phyloP scores from a whole-genome alignment of 2,329 filamentous ascomycete species.

The Aspergillus niger region DNA sequence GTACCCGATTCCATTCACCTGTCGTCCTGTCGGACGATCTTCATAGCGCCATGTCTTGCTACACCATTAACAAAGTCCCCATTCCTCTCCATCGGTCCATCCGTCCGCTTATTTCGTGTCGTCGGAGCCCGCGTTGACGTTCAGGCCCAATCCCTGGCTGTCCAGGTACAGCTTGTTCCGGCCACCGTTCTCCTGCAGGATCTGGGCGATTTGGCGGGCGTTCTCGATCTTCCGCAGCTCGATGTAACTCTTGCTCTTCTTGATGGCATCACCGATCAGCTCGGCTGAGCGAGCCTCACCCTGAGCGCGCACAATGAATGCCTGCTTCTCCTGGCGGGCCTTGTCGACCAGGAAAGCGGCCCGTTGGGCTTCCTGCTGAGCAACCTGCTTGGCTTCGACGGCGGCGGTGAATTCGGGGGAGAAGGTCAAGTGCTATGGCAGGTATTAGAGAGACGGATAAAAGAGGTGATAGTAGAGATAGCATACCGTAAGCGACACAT shows the following conservation, averaged over 20 bases:
- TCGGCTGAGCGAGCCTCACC: slow-evolving; percentile 98
- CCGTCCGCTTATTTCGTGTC: slow-evolving; percentile 34
- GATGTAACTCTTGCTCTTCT: slow-evolving; percentile 97
- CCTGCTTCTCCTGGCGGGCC: slow-evolving; percentile 98
- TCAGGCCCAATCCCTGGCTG: slow-evolving; percentile 84
- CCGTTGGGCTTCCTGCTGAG: slow-evolving; percentile 89
- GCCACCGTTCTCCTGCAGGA: slow-evolving; percentile 81
- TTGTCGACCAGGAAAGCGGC: slow-evolving; percentile 98
- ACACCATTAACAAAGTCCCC: background rate
- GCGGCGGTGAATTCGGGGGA: slow-evolving; percentile 70
- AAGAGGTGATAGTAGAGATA: too few relatives aligned
- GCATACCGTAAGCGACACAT: slow-evolving; percentile 88
- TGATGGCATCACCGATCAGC: slow-evolving; percentile 97
- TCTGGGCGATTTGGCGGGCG: slow-evolving; percentile 80
- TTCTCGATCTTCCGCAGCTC: slow-evolving; percentile 99
- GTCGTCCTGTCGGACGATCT: slow-evolving; percentile 2
- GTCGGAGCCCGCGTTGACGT: slow-evolving; percentile 60
- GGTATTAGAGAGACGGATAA: slow-evolving; percentile 4
- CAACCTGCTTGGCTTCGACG: slow-evolving; percentile 70
- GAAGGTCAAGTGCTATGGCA: slow-evolving; percentile 63
- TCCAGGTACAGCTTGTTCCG: slow-evolving; percentile 95
- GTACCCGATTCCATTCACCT: slow-evolving; percentile 26
- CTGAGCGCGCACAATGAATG: slow-evolving; percentile 96
- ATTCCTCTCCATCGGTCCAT: background rate
- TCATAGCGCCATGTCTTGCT: slow-evolving; percentile 12